Base-by-base conservation (phyloP, 768 basidiomycete genomes). In the Scleroderma citrinum region DNA sequence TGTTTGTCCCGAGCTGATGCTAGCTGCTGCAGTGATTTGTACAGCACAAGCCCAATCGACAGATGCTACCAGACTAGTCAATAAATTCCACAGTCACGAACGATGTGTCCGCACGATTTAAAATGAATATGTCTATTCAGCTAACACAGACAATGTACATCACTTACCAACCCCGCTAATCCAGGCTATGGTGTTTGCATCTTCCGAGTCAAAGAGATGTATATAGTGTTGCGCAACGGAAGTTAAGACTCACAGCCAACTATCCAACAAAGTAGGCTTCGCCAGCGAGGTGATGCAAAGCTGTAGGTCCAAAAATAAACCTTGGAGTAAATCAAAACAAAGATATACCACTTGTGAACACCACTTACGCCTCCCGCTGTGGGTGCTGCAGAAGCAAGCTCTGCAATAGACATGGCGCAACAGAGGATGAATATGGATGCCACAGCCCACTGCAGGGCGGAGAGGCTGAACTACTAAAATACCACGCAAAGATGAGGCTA, bases 321-420 rank as follows among this genome's bases (percentile, higher is more conserved):
- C 71, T 70, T 16, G 7, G 38, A 3, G 14, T 1, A 24, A 34
- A 19, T 46, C 17, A 45, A 48, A 37, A 29, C 20, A 4, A 29
- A 19, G n/a, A 13, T 17, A 1, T 30, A n/a, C 5, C n/a, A 7
- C 37, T 7, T 7, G 13, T 19, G 1, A 21, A 44, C 26, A 29
- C 36, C 44, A 57, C 72, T 32, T 56, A 83, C 81, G 12, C 85
- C 85, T 54, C 84, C 83, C n/a, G 84, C 84, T 2, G 85, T 87
- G 3, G 85, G 85, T 4, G 81, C 82, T 3, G 82, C 80, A 20
- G 81, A 84, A 1, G 77, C 84, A 11, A 86, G 70, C 57, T 87
- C 84, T 1, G 78, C 83, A 77, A 89, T 80, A 19, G 83, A 70
- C 58, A 85, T 63, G 3, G 81, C 85, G 21, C 87, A 75, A 29